Evolutionary conservation across 176 grass and related monocot genomes (phyloP), one percentile per base, ranked within the genome.

Genomic region (Cenchrus fungigraminus): DNA sequence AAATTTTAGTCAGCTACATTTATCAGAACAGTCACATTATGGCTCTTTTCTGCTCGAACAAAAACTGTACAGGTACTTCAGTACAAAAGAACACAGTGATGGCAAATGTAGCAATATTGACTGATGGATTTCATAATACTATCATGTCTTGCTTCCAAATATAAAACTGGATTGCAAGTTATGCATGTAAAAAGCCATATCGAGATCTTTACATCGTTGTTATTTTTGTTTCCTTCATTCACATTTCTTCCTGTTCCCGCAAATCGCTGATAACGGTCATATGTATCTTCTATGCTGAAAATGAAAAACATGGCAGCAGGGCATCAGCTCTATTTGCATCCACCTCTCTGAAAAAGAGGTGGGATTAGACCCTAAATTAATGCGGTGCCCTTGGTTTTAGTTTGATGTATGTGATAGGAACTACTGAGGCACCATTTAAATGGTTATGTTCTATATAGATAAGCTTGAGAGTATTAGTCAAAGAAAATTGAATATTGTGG

Each of bases 211-310:
- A 92, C 86, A 73, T 57, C 53, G 4, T 51, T 63, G 62, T n/a
- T 86, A 78, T 65, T 69, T 61, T 1, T 44, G 74, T 79, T 7
- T 66, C 50, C 86, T 75, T 34, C 67, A 64, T 83, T 88, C 76
- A 79, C 9, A 40, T 79, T 65, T n/a, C 51, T 79, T 47, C 54
- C 37, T 43, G 68, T 16, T 83, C 52, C 83, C 0, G 53, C 45
- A 75, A 92, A 89, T 57, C 68, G 84, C 32, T 83, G 73, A 70
- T 83, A 92, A 34, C 90, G 86, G 13, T 82, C 83, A 71, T 89
- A 88, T 64, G 86, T 89, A 32, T 22, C 68, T 86, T 89, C 86
- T 55, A 92, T 86, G 83, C 90, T 92, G 86, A 66, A 85, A 88
- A 78, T 14, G 51, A 55, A 74, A 79, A 73, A 82, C 20, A 58